Conservation (phyloP, 257 asterid genomes). For the Primulina huaijiensis region DNA sequence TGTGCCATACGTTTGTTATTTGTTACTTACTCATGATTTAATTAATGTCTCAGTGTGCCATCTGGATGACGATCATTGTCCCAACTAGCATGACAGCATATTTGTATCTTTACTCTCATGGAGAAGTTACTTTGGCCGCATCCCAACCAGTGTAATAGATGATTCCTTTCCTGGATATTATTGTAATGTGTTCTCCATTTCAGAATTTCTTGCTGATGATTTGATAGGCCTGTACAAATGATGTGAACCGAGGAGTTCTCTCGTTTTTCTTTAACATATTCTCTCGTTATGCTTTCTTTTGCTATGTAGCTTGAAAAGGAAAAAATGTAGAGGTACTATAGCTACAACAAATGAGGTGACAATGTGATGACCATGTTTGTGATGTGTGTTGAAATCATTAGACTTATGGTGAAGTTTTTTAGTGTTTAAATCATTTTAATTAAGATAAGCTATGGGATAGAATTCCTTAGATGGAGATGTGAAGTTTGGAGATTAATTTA, state of each 20-base stretch:
- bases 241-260: conserved; percentile 9
- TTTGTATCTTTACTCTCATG: conserved; percentile 93
- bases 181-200: conserved; percentile 15
- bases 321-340: neutral
- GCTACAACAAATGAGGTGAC: conserved; percentile 7
- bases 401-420: conserved; percentile 2
- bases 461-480: conserved; percentile 10
- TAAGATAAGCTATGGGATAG: neutral
- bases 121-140: conserved; percentile 96
- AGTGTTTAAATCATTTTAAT: conserved; percentile 2
- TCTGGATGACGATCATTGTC: conserved; percentile 95
- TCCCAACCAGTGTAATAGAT: conserved; percentile 99
- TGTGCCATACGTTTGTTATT: conserved; percentile 22
- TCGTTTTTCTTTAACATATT: conserved; percentile 14
- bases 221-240: conserved; percentile 13
- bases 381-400: conserved; percentile 7
- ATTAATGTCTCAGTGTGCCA: conserved; percentile 74
- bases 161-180: conserved; percentile 54
- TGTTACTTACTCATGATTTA: conserved; percentile 18
- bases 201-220: conserved; percentile 22
- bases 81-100: conserved; percentile 99
- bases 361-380: conserved; percentile 6
- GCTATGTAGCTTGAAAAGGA: neutral
- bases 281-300: conserved; percentile 1
- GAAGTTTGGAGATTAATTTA: conserved; percentile 11